phyloP scores from a whole-genome alignment of 2,329 filamentous ascomycete species.

The Aureobasidium pullulans region DNA sequence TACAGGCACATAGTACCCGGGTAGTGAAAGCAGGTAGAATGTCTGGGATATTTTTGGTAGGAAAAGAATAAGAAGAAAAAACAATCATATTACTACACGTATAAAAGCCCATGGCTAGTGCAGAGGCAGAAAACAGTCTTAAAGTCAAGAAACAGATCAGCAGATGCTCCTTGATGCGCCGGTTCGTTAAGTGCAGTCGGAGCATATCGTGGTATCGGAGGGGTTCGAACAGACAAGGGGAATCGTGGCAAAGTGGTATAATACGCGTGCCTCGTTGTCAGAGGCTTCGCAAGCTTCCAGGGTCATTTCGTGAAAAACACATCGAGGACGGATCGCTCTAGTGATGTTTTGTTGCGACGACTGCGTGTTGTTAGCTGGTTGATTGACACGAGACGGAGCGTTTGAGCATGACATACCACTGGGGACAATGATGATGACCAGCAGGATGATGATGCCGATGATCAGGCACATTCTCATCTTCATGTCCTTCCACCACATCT shows the following conservation, averaged over 20 bases:
- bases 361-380: not conserved
- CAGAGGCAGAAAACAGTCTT: constrained; percentile 11
- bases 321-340: not conserved
- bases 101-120: not conserved
- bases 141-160: constrained; percentile 13
- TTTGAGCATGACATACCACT: constrained; percentile 58
- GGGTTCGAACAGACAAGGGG: not conserved
- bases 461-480: constrained; percentile 99
- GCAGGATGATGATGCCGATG: constrained; percentile 79
- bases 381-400: not conserved
- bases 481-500: constrained; percentile 99
- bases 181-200: constrained; percentile 10
- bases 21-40: too few species aligned
- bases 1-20: too few species aligned
- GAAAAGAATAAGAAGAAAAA: not conserved
- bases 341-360: constrained; percentile 14
- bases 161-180: constrained; percentile 13
- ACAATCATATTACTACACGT: constrained; percentile 13
- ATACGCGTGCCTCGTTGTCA: not conserved
- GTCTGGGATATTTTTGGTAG: too few species aligned
- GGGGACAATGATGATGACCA: constrained; percentile 91
- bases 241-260: constrained; percentile 12
- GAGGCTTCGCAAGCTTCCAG: constrained; percentile 3
- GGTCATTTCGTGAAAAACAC: not conserved
- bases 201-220: constrained; percentile 13